Conservation (phyloP, 768 basidiomycete genomes). For the Neoboletus subvelutipes region DNA sequence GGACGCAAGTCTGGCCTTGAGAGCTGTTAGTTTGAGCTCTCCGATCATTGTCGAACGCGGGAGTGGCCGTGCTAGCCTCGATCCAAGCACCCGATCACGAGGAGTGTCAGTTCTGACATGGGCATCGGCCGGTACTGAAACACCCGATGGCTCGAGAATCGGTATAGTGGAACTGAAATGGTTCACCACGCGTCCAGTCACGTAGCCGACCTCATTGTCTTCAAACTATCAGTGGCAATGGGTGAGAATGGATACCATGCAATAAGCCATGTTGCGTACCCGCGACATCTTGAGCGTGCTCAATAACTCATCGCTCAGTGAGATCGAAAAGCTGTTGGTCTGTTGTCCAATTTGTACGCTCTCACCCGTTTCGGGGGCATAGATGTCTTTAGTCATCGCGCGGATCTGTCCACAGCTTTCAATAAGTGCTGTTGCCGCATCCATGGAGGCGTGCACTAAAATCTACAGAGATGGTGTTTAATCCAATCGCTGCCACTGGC, state of each 20-base stretch:
- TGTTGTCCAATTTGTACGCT: slow-evolving; percentile 91
- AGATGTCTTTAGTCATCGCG: slow-evolving; percentile 91
- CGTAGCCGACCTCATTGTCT: slow-evolving; percentile 94
- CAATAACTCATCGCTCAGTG: slow-evolving; percentile 86
- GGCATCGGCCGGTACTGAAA: slow-evolving; percentile 29
- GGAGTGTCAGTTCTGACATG: slow-evolving; percentile 24
- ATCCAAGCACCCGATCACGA: slow-evolving; percentile 52
- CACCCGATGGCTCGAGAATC: slow-evolving; percentile 68
- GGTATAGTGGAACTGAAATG: slow-evolving; percentile 89
- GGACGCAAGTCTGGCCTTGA: slow-evolving; percentile 76
- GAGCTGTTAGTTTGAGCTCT: slow-evolving; percentile 86
- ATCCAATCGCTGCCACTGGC: not conserved
- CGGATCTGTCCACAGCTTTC: slow-evolving; percentile 81
- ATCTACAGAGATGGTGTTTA: slow-evolving; percentile 51
- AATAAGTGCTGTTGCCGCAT: slow-evolving; percentile 70
- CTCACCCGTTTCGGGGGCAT: slow-evolving; percentile 73
- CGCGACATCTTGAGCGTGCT: slow-evolving; percentile 80
- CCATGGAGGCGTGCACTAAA: slow-evolving; percentile 74
- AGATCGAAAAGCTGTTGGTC: slow-evolving; percentile 91
- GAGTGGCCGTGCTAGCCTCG: slow-evolving; percentile 63
- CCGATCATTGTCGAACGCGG: slow-evolving; percentile 96
- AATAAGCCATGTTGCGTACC: slow-evolving; percentile 46
- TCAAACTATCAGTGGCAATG: slow-evolving; percentile 65
- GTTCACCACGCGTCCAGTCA: slow-evolving; percentile 83
- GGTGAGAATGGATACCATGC: slow-evolving; percentile 5